Evolutionary conservation across 192 early-diverging fungal genomes (phyloP).

Genomic region (Mycoemilia scoparia): DNA sequence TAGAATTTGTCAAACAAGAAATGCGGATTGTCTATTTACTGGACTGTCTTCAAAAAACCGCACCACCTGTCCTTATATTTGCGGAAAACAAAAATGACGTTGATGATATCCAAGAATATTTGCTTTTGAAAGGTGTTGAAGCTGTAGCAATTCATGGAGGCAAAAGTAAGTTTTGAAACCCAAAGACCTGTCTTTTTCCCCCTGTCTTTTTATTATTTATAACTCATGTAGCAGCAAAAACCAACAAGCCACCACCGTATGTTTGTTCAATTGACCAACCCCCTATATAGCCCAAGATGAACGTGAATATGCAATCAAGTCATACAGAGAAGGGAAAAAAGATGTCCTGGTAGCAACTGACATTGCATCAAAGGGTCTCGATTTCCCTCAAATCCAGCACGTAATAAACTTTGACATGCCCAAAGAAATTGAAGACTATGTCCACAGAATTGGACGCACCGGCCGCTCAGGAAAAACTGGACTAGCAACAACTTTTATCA

Average conservation of each 20-base stretch:
- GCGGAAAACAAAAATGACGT: slow-evolving; percentile 99
- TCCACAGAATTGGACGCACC: slow-evolving; percentile 92
- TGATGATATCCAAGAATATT: slow-evolving; percentile 94
- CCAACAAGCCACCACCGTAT: background rate
- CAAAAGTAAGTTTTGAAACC: too few species aligned
- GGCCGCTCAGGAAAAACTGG: slow-evolving; percentile 94
- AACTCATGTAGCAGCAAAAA: slow-evolving; percentile 1
- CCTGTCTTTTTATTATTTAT: background rate
- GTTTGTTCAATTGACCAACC: slow-evolving; percentile 5
- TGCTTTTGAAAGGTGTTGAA: slow-evolving; percentile 87
- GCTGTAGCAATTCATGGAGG: slow-evolving; percentile 89
- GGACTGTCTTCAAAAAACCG: slow-evolving; percentile 91
- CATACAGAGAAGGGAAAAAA: slow-evolving; percentile 77
- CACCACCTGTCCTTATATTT: slow-evolving; percentile 90
- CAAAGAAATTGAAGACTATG: slow-evolving; percentile 98
- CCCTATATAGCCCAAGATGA: slow-evolving; percentile 96
- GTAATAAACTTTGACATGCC: slow-evolving; percentile 99
- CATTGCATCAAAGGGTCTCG: slow-evolving; percentile 89
- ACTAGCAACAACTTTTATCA: slow-evolving; percentile 94
- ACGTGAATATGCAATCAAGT: slow-evolving; percentile 84
- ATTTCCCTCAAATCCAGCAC: slow-evolving; percentile 90
- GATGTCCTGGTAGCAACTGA: slow-evolving; percentile 96
- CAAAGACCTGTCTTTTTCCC: slow-evolving; percentile 14
- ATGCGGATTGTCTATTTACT: slow-evolving; percentile 87
- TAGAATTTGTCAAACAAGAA: slow-evolving; percentile 94